Conservation (phyloP, 2,329 filamentous ascomycete genomes). For the Phialophora macrospora region DNA sequence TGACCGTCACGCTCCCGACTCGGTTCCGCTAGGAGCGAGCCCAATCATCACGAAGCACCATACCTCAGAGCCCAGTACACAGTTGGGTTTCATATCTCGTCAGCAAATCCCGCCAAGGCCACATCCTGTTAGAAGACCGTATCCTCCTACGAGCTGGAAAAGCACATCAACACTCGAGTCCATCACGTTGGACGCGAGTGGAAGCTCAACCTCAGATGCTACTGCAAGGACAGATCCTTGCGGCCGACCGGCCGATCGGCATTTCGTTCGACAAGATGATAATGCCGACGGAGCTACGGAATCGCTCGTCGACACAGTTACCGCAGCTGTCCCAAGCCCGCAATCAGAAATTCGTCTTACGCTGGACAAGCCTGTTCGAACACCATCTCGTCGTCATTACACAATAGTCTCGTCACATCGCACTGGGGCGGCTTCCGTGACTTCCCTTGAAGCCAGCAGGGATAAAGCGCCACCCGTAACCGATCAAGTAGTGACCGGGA, state of each 20-base stretch:
- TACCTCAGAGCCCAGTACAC: not conserved
- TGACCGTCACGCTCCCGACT: not conserved
- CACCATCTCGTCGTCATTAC: not conserved
- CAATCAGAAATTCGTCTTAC: not conserved
- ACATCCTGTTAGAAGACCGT: conserved; percentile 12
- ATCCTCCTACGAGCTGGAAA: conserved; percentile 32
- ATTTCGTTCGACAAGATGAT: no score
- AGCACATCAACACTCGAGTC: not conserved
- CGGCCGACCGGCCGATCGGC: not conserved
- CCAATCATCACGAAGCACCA: not conserved
- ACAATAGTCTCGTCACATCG: not conserved
- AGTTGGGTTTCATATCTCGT: not conserved
- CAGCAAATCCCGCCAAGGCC: not conserved
- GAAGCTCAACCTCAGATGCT: not conserved
- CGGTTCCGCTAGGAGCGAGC: not conserved
- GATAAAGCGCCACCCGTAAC: not conserved
- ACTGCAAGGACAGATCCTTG: not conserved
- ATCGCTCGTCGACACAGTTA: not conserved
- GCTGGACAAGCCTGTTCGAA: not conserved
- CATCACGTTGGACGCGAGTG: not conserved
- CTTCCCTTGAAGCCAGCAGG: not conserved
- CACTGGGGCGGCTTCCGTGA: not conserved
- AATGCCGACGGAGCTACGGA: not conserved
- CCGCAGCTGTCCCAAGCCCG: not conserved
- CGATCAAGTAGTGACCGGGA: not conserved